Conservation (phyloP, 2,329 filamentous ascomycete genomes). For the Aulographum hederae region DNA sequence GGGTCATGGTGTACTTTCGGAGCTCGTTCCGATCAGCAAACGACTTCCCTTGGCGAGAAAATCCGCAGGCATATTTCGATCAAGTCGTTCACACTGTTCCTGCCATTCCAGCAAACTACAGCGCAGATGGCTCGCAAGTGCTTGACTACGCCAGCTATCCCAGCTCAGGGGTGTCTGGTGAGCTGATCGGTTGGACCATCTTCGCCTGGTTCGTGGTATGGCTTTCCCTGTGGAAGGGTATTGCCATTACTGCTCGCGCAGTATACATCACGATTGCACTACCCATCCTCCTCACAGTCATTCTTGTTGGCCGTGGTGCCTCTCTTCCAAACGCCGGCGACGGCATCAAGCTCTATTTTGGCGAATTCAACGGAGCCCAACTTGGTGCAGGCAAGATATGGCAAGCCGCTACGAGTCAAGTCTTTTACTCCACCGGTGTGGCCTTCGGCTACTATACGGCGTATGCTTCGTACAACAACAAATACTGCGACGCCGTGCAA, state of each 20-base stretch:
- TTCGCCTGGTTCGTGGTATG: constrained; percentile 43
- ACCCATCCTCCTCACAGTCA: constrained; percentile 37
- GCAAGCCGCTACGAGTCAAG: constrained; percentile 41
- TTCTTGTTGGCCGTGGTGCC: constrained; percentile 34
- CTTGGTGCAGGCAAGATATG: constrained; percentile 33
- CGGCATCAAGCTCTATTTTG: constrained; percentile 32
- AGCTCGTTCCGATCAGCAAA: too few species aligned
- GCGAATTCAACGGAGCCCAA: constrained; percentile 30
- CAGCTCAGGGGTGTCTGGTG: constrained; percentile 28
- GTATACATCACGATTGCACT: constrained; percentile 45
- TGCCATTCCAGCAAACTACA: constrained; percentile 21
- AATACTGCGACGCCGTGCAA: constrained; percentile 39
- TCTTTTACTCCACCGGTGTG: constrained; percentile 41
- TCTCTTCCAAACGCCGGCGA: constrained; percentile 35
- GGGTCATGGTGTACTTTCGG: constrained; percentile 42
- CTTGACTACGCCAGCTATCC: constrained; percentile 32
- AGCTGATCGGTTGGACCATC: constrained; percentile 38
- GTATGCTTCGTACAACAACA: constrained; percentile 38
- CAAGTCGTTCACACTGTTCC: constrained; percentile 31
- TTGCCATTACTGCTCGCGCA: constrained; percentile 38
- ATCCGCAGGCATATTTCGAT: too few species aligned
- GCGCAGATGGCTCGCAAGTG: too few species aligned
- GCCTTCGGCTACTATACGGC: constrained; percentile 41
- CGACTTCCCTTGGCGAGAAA: constrained; percentile 33
- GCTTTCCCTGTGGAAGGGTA: constrained; percentile 40